Conservation (phyloP, 495 filamentous ascomycete species). For the Podospora anserina region DNA sequence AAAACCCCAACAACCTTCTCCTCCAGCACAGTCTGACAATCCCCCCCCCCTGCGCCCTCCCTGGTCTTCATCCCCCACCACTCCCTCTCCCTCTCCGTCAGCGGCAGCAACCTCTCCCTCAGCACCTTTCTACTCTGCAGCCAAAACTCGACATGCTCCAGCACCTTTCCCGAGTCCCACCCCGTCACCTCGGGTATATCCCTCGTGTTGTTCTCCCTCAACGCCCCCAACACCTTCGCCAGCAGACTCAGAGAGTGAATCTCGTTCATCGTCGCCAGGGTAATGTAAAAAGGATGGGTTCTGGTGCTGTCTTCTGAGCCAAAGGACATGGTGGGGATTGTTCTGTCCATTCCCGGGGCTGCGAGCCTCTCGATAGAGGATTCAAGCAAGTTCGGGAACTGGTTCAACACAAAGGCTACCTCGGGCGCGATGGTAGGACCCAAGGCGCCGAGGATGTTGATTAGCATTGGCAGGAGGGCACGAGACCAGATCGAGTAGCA, state of each 20-base stretch:
- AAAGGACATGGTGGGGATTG: slow-evolving; percentile 9
- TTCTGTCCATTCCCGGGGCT: slow-evolving; percentile 46
- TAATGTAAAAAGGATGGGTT: slow-evolving; percentile 49
- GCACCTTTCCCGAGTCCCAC: slow-evolving; percentile 66
- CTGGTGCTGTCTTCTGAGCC: slow-evolving; percentile 24
- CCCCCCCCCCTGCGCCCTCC: slow-evolving; percentile 20
- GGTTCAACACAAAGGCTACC: slow-evolving; percentile 78
- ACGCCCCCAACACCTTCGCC: slow-evolving; percentile 58
- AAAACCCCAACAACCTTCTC: slow-evolving; percentile 69
- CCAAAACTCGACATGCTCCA: slow-evolving; percentile 77
- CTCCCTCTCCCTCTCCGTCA: slow-evolving; percentile 65
- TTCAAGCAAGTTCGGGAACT: slow-evolving; percentile 70
- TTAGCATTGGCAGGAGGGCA: slow-evolving; percentile 81
- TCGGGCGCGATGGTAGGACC: slow-evolving; percentile 76
- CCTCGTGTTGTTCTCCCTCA: slow-evolving; percentile 59
- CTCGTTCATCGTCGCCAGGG: slow-evolving; percentile 68
- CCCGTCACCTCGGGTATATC: slow-evolving; percentile 62
- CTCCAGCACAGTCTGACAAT: slow-evolving; percentile 61
- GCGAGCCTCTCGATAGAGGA: slow-evolving; percentile 62
- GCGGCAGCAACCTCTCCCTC: slow-evolving; percentile 66
- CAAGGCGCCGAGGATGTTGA: slow-evolving; percentile 83
- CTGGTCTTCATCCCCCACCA: slow-evolving; percentile 48
- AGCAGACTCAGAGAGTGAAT: slow-evolving; percentile 73
- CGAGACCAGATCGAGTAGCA: slow-evolving; percentile 84
- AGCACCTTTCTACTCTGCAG: slow-evolving; percentile 59